Base-by-base conservation (phyloP, 257 asterid species). In the Dorcoceras hygrometricum region DNA sequence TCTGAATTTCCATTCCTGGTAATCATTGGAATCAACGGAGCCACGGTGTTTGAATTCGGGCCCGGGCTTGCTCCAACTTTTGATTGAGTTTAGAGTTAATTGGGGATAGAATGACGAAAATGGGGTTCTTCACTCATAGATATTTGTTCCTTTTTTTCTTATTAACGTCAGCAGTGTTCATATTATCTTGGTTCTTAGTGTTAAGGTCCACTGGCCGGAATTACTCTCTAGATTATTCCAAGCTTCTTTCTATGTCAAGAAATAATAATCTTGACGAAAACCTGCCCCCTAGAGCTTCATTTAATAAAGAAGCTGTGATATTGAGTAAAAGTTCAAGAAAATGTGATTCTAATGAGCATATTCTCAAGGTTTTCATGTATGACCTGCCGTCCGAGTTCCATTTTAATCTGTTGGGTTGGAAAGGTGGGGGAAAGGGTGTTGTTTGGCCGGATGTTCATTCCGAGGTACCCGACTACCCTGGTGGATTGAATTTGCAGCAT, bases 401-500 rank as follows among this genome's bases (percentile, higher is more conserved):
- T 71, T 93, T 90, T 73, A 73, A 60, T 25, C 73, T 93, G 4
- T 63, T 88, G 74, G 95, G 87, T 2, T 85, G 97, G 98, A 83
- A 90, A 57, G 71, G 82, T 16, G 43, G 70, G 23, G 85, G 76
- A 46, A 71, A 71, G 26, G 69, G 72, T 60, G 82, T 14, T 46
- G 20, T 90, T 1, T 93, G 98, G 98, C 98, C 98, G 18, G 91
- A 90, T 78, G 66, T 93, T 32, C 73, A 77, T 22, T 68, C 20
- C 0, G 55, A 75, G 72, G 85, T 90, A 14, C 98, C 98, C 8
- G 66, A 58, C 1, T 93, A 93, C 69, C 97, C 98, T 0, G 97
- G 97, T 29, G 98, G 98, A 22, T 66, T 93, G 58, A 93, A 93
- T 76, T 73, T 88, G 85, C 99, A 93, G 83, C 99, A 93, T 39